Evolutionary conservation across 1,284 basidiomycete species (phyloP), one percentile per base, ranked within the genome.

Genomic region (Naganishia sp.): DNA sequence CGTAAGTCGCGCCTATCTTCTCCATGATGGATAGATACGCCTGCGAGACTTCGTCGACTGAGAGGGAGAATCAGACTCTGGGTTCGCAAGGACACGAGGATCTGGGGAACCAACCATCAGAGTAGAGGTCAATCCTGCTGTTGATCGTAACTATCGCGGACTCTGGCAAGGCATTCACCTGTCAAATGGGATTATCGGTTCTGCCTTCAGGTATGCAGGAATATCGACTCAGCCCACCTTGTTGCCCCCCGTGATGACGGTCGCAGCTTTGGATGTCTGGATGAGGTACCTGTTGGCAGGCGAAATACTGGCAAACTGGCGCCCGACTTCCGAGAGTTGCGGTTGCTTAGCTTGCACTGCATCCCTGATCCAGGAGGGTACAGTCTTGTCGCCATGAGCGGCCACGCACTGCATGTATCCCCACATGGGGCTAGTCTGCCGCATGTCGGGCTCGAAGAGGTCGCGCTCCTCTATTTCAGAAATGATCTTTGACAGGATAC

Each of bases 191-290:
- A n/a, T n/a, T n/a, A n/a, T n/a, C n/a, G n/a, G n/a, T n/a, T n/a
- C n/a, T n/a, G n/a, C n/a, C n/a, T n/a, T n/a, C n/a, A n/a, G n/a
- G n/a, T n/a, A n/a, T n/a, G n/a, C n/a, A 76, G 75, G 5, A 74
- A 75, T 18, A 76, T 78, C 3, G 39, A 0, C 18, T 42, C 28
- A 10, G 13, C 64, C 55, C 23, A 62, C 65, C 54, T 67, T 67
- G 54, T 54, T 63, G 0, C 66, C 66, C 4, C 62, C 66, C 10
- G 45, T 42, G 13, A 63, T 47, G 10, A 67, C 53, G 5, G 66
- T 64, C 0, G 56, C 61, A 18, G 62, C 66, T 28, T 67, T 67
- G 23, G 61, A 64, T 2, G 54, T 67, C 54, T 67, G 61, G 10
- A 64, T 46, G 3, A 67, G 43, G 32, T 67, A 67, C 28, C 61